These are phyloP conservation scores for Miscanthus lutarioriparius DNA, from an alignment of 176 grass and related monocot species.

Conservation along the genomic window DNA sequence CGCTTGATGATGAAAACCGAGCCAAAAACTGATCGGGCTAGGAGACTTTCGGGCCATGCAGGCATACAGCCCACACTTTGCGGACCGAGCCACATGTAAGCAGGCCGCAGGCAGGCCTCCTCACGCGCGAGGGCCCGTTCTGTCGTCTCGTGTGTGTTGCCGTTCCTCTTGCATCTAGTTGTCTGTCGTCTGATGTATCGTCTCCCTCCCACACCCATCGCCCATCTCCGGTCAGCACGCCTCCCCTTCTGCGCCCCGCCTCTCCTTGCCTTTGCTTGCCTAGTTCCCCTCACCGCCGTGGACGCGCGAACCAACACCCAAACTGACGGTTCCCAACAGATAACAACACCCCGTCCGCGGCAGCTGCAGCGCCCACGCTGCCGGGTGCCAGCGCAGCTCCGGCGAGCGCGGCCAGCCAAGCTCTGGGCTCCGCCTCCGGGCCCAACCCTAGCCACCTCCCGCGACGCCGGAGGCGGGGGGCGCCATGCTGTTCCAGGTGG, in stretches of 20 bases:
- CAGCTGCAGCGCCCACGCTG: not conserved
- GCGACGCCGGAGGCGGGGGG: not conserved
- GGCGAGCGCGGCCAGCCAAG: not conserved
- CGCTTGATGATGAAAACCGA: not conserved
- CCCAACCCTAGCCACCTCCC: conserved; percentile 21
- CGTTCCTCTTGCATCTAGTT: not conserved
- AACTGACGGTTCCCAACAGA: not conserved
- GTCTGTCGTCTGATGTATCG: not conserved
- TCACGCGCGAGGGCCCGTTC: not conserved
- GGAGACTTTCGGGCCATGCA: not conserved
- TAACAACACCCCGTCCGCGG: not conserved
- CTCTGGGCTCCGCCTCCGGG: not conserved
- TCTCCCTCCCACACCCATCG: not conserved
- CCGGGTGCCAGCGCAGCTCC: not conserved
- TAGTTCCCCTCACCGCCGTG: conserved; percentile 28
- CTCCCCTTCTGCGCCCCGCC: conserved; percentile 13
- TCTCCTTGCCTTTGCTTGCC: not conserved
- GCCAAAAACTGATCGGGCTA: too few species aligned
- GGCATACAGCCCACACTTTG: not conserved
- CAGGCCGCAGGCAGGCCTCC: not conserved
- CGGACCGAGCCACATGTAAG: not conserved
- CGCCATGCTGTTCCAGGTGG: conserved; percentile 96
- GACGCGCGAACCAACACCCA: conserved; percentile 14
- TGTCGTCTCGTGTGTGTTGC: not conserved
- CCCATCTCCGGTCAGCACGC: not conserved